Evolutionary conservation across 148 eudicot genomes (phyloP), one percentile per base, ranked within the genome.

Genomic region (Dysphania ambrosioides): DNA sequence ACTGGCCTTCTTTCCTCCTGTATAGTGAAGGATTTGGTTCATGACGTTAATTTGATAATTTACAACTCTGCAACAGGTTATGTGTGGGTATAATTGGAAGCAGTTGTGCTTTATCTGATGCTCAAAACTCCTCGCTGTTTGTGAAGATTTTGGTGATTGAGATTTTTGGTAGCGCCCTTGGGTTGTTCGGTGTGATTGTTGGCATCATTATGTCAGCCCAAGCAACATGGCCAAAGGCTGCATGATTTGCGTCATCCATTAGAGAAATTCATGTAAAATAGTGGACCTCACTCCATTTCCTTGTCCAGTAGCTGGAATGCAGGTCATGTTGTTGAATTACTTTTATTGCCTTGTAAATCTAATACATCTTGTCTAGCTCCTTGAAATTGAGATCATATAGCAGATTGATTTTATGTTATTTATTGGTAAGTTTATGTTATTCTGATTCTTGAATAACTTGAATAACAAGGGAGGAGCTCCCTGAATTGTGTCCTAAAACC

Each of bases 191-290:
- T 19, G 99, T 95, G 69, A 95, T 95, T 62, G 99, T 95, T 23
- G 99, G 99, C 60, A 95, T 95, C 58, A 95, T 95, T 75, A 95
- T 95, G 97, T 95, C 99, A 21, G 97, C 97, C 71, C 97, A 95
- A 87, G 99, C 97, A 76, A 85, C 96, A 64, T 95, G 99, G 99
- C 99, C 97, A 10, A 88, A 80, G 76, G 75, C 49, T 30, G 69
- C 74, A 51, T 82, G 44, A 73, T 21, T 24, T 13, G 61, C 55
- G n/a, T 35, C 2, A 32, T 69, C 63, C 2, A 57, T 9, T 68
- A 4, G 38, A 51, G n/a, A 49, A 72, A 36, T 24, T 21, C 64
- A 24, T 78, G 78, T 67, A 81, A 69, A 70, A 42, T 78, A 35
- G 26, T 26, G 58, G n/a, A 11, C 38, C 68, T 62, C 35, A n/a